These are phyloP conservation scores for Galeopsis tetrahit DNA, from an alignment of 257 asterid species.

Conservation along the genomic window DNA sequence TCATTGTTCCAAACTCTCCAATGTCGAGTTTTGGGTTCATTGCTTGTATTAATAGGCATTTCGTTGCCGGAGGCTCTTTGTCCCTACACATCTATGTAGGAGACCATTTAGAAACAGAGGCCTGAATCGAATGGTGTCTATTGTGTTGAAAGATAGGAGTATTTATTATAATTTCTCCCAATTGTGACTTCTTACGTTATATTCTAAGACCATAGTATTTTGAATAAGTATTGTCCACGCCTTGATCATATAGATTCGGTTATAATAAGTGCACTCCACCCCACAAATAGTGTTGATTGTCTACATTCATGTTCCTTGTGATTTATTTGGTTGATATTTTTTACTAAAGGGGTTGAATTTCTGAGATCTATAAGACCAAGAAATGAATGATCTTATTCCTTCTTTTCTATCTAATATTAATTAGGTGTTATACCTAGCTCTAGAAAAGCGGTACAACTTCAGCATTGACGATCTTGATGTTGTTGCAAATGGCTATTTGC, in stretches of 20 bases:
- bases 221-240: neutral
- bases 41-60: too few species aligned
- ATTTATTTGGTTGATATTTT: neutral
- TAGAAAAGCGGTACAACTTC: slow-evolving; percentile 96
- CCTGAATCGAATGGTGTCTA: neutral
- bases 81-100: too few species aligned
- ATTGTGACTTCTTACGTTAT: neutral
- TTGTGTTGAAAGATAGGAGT: too few species aligned
- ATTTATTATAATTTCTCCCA: neutral
- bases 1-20: too few species aligned
- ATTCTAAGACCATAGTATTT: neutral
- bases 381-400: slow-evolving; percentile 7
- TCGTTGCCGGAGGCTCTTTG: too few species aligned
- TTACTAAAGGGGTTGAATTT: neutral
- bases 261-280: neutral
- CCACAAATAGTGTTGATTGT: too few species aligned
- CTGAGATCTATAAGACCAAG: neutral
- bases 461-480: slow-evolving; percentile 78
- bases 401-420: slow-evolving; percentile 30
- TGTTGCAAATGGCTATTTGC: slow-evolving; percentile 90
- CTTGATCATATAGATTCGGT: neutral
- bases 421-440: slow-evolving; percentile 85
- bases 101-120: too few species aligned
- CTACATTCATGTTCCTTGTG: neutral
- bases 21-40: neutral